A percentile compares a stretch with the other conserved stretches of the same genome.
Conservation (phyloP, 306 rosid genomes). For the Rubus idaeus region DNA sequence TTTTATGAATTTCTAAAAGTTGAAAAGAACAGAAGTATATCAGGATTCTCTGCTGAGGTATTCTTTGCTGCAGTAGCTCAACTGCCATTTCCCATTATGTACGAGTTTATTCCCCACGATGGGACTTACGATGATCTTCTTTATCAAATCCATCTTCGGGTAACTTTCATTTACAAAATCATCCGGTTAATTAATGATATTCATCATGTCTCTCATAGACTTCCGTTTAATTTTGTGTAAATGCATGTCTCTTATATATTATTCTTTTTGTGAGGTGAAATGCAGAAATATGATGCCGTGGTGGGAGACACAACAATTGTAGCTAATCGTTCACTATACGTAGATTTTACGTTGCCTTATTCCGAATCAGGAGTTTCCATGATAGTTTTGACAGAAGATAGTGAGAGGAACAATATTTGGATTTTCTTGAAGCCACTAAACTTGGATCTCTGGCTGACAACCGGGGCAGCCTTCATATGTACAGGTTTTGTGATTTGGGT, state of each 20-base stretch:
- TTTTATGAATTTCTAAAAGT: constrained; percentile 27
- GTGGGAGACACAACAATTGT: constrained; percentile 51
- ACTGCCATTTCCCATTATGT: constrained; percentile 30
- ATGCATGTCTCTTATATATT: neutral
- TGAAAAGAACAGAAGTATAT: neutral
- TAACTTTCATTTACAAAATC: neutral
- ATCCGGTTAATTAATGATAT: neutral
- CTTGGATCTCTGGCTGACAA: constrained; percentile 42
- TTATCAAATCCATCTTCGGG: constrained; percentile 14
- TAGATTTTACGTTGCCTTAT: constrained; percentile 47
- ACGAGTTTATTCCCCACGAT: constrained; percentile 13
- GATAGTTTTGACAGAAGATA: constrained; percentile 32
- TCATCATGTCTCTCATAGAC: neutral
- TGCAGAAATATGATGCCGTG: constrained; percentile 34
- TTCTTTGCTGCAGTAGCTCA: constrained; percentile 21
- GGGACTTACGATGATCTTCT: constrained; percentile 28
- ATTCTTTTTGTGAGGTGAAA: neutral
- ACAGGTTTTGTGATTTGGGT: constrained; percentile 38
- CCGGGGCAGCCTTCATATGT: constrained; percentile 18
- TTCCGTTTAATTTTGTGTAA: neutral
- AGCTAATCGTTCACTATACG: constrained; percentile 27
- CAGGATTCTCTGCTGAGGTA: constrained; percentile 35
- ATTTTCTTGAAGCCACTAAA: constrained; percentile 46
- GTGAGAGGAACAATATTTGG: constrained; percentile 31
- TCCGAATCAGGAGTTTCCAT: constrained; percentile 41